Conservation (phyloP, 129 eudicot species). For the Helichrysum umbraculigerum region DNA sequence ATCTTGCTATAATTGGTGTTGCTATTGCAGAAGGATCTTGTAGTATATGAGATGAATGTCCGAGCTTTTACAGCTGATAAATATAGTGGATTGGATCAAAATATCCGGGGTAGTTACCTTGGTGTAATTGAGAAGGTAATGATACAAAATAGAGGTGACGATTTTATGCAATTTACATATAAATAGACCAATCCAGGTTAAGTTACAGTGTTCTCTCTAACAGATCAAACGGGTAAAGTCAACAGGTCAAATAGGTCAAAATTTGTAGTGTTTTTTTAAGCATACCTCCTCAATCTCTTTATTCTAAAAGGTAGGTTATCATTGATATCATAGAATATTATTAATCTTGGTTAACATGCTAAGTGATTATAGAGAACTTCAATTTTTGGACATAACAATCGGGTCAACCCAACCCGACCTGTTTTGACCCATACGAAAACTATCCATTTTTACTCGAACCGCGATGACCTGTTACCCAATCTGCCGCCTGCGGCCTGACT, state of each 20-base stretch:
- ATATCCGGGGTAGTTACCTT: conserved; percentile 82
- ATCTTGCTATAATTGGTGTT: conserved; percentile 15
- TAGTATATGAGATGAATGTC: conserved; percentile 93
- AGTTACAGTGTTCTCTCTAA: background rate
- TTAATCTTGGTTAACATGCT: background rate
- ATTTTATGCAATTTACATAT: background rate
- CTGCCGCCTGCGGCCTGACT: background rate
- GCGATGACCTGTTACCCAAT: background rate
- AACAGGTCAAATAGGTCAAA: background rate
- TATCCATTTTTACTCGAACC: background rate
- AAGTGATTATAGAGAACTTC: background rate
- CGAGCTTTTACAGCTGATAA: conserved; percentile 92
- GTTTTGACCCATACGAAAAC: background rate
- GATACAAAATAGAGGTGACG: background rate
- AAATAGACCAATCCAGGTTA: background rate
- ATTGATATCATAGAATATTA: background rate
- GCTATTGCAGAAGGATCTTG: conserved; percentile 85
- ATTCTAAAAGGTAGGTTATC: background rate
- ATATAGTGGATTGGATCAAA: conserved; percentile 72
- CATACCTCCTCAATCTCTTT: background rate
- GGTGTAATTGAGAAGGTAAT: conserved; percentile 90
- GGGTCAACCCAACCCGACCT: background rate
- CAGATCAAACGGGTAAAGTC: background rate
- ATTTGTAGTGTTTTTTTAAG: background rate
- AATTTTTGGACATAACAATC: background rate